phyloP scores from a whole-genome alignment of 129 eudicot species.

The Artemisia annua region DNA sequence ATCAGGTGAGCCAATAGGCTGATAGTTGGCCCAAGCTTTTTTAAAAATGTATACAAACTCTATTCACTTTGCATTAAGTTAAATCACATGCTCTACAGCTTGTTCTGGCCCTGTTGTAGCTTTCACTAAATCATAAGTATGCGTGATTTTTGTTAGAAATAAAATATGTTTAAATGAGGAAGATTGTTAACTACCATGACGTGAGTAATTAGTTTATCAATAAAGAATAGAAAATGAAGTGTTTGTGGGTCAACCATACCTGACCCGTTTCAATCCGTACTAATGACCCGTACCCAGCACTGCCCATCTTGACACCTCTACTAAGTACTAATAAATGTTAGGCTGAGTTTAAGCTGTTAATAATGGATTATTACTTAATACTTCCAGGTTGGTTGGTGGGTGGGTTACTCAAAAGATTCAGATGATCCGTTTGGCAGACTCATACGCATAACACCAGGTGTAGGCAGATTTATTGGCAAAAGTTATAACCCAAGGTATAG shows the following conservation, averaged over 20 bases:
- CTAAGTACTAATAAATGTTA: background rate
- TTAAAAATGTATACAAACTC: too few species aligned
- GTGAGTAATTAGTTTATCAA: too few species aligned
- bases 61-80: too few species aligned
- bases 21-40: too few species aligned
- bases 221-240: too few species aligned
- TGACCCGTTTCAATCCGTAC: background rate
- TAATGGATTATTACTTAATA: constrained; percentile 15
- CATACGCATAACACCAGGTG: constrained; percentile 84
- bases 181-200: too few species aligned
- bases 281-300: background rate
- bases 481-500: constrained; percentile 87
- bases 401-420: constrained; percentile 87
- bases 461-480: constrained; percentile 89
- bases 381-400: constrained; percentile 98
- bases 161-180: too few species aligned
- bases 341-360: constrained; percentile 2
- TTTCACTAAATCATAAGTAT: too few species aligned
- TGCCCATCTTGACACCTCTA: background rate
- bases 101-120: too few species aligned
- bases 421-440: constrained; percentile 93
- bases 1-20: too few species aligned
- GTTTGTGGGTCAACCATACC: background rate
- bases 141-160: too few species aligned
- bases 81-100: too few species aligned